These are phyloP conservation scores for Solanum appendiculatum DNA, from an alignment of 257 asterid species.

Conservation along the genomic window DNA sequence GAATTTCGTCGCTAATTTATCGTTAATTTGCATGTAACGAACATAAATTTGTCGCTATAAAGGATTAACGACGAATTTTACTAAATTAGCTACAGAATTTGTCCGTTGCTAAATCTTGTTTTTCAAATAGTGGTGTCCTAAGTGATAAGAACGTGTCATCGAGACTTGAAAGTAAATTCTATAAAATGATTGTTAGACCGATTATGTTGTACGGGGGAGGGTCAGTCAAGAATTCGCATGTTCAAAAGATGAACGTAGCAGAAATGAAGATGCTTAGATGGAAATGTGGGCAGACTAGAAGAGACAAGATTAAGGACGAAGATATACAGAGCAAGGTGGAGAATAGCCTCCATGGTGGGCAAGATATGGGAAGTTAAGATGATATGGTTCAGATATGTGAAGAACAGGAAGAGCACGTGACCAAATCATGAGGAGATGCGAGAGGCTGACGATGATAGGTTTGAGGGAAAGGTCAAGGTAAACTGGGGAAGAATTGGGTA, in stretches of 20 bases:
- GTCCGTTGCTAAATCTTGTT: accelerated
- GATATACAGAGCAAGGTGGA: neutral
- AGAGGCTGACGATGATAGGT: neutral
- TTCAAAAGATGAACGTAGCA: neutral
- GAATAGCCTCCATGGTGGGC: neutral
- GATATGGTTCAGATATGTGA: neutral
- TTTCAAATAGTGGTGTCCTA: neutral
- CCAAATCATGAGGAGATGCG: neutral
- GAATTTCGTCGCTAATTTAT: neutral
- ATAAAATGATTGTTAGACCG: neutral
- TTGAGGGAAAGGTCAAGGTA: neutral
- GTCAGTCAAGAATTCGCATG: neutral
- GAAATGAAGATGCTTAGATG: neutral
- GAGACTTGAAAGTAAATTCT: neutral
- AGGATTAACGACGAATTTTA: neutral
- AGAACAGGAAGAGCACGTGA: neutral
- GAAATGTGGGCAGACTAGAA: neutral
- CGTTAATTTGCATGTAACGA: neutral
- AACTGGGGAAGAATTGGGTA: accelerated
- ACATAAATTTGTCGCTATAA: neutral
- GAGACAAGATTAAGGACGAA: neutral
- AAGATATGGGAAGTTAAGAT: neutral
- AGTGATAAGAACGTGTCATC: neutral
- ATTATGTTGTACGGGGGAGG: neutral
- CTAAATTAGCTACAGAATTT: neutral